Base-by-base conservation (phyloP, 2,329 filamentous ascomycete species). In the Colletotrichum abscissum region DNA sequence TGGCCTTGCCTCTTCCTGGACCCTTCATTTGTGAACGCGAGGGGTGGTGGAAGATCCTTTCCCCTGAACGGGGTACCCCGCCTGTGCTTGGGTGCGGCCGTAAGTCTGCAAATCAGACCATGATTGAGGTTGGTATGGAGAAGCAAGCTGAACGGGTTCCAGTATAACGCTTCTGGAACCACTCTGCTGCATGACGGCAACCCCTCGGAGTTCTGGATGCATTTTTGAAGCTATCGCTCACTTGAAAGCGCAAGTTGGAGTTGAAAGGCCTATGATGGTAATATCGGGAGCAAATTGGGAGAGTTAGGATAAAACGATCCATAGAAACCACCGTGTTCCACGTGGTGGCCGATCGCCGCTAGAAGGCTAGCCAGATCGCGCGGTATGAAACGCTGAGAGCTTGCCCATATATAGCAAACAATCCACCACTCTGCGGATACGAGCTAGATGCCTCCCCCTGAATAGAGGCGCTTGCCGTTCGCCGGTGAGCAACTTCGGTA, bases 301-400 rank as follows among this genome's bases (percentile, higher is more conserved):
- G 38, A 38, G 33, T 30, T 69, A 59, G 49, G 28, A 38, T 56
- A 26, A 52, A 70, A 14, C 59, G 26, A 28, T 28, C 26, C 60
- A 57, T 54, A 46, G 12, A 26, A n/a, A 30, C 11, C 26, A 62
- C 35, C 14, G 22, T 56, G 56, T 33, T 68, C 69, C 72, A 74
- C 72, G 72, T 74, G 72, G 68, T 74, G 72, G 69, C 59, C 63
- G 49, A 64, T 72, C 49, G 52, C 63, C 63, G 55, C 63, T 73
- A 73, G 58, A 52, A 52, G 38, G 49, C 62, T 67, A 72, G 52
- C 19, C 24, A 35, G 63, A 72, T 74, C 58, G 69, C 7, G 19
- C 54, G 49, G 57, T 22, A 35, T 63, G 38, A 46, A 72, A 72
- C 63, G 38, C 56, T 35, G 67, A 66, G n/a, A 28, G 35, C 55